phyloP scores from a whole-genome alignment of 208 protist genomes.

The Kentomonas sorsogonicus region DNA sequence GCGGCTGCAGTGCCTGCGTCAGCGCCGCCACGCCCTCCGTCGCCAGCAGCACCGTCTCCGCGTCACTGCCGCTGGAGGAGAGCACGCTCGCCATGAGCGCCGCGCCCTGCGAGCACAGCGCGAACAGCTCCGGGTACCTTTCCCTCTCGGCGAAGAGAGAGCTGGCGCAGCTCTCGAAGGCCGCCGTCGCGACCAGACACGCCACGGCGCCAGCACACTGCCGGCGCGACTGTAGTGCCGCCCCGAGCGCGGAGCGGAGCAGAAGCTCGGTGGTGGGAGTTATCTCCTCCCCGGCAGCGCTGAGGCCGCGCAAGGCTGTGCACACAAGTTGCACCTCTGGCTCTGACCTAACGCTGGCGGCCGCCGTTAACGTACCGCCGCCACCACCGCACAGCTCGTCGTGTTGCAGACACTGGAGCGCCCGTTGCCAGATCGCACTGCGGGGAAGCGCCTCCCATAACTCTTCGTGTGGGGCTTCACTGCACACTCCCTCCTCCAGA shows the following conservation, averaged over 20 bases:
- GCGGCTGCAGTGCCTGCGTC: slow-evolving; percentile 53
- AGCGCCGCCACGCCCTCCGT: slow-evolving; percentile 70
- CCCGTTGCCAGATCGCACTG: slow-evolving; percentile 41
- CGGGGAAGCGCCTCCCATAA: slow-evolving; percentile 53
- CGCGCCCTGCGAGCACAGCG: slow-evolving; percentile 34
- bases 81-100: slow-evolving; percentile 36
- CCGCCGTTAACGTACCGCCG: too few species aligned
- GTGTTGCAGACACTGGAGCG: slow-evolving; percentile 20
- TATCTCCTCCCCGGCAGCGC: too few species aligned
- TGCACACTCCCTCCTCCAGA: slow-evolving; percentile 32
- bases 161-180: slow-evolving; percentile 58
- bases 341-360: not conserved
- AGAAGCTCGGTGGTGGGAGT: slow-evolving; percentile 36
- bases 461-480: slow-evolving; percentile 42
- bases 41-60: slow-evolving; percentile 29
- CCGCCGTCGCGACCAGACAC: slow-evolving; percentile 39
- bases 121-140: slow-evolving; percentile 37
- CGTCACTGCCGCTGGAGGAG: slow-evolving; percentile 6
- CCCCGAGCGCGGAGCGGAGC: slow-evolving; percentile 27
- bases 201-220: slow-evolving; percentile 17
- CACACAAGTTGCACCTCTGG: slow-evolving; percentile 25
- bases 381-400: too few species aligned
- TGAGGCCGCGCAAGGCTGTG: slow-evolving; percentile 49
- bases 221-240: slow-evolving; percentile 7
- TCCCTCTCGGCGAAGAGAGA: too few species aligned